Base-by-base conservation (phyloP, 2,329 filamentous ascomycete species). In the Diaporthe citriasiana region DNA sequence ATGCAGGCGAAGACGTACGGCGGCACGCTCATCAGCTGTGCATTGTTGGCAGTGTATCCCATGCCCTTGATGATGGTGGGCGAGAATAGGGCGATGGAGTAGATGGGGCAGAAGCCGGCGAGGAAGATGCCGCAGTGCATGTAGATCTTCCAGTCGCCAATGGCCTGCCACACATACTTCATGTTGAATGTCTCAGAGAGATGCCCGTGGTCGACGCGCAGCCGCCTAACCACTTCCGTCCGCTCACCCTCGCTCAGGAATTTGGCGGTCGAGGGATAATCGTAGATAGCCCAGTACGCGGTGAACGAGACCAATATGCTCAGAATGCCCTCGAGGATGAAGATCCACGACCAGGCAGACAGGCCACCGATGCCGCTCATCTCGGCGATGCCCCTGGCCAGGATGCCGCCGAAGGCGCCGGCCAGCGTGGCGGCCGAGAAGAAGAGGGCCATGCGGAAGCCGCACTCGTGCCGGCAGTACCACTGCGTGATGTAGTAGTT, bases 321-420 rank as follows among this genome's bases (percentile, higher is more conserved):
- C 30, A 85, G 78, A 27, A 88, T 74, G 40, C 89, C 89, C 80
- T 93, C 92, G 4, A 94, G 84, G 74, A 95, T 93, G 81, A 96
- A 96, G 69, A 96, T 95, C 93, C 93, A 95, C 1, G 89, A 86
- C 94, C 94, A 96, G 1, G 92, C 93, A 82, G 38, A 86, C 66
- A 82, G 81, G 17, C 89, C 87, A 35, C 82, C 81, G 9, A 84
- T 77, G 3, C 88, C 88, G 1, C 85, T 78, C 87, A 92, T 90
- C 79, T 90, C 87, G 42, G 89, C 87, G 68, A 92, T 88, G 30
- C 86, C 90, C 42, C 87, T 87, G 3, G 90, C 90, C 22, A 92
- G 82, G 13, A 92, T 83, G 25, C 90, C 90, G 65, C 91, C 90
- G 75, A 92, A 92, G 1, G 90, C 90, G 59, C 90, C 90, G 2